A percentile compares a stretch with the other conserved stretches of the same genome.
These are phyloP conservation scores for Crithidia brevicula DNA, from an alignment of 208 protist genomes.

Conservation along the genomic window DNA sequence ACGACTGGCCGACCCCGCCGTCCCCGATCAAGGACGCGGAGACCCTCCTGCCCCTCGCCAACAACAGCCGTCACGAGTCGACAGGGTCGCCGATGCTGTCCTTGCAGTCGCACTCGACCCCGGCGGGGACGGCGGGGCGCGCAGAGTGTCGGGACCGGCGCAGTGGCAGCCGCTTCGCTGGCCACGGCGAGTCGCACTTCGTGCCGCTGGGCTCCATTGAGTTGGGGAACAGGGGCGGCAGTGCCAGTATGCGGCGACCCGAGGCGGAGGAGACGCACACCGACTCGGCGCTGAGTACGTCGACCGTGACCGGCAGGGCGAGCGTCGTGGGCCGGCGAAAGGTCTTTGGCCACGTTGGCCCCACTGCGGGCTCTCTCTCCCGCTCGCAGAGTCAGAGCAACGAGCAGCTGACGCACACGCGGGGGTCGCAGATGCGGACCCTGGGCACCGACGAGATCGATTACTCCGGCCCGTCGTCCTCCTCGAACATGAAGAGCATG, in stretches of 20 bases:
- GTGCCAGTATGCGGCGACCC: constrained; percentile 19
- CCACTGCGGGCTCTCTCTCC: constrained; percentile 17
- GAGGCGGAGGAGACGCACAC: constrained; percentile 1
- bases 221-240: constrained; percentile 8
- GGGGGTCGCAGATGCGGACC: constrained; percentile 7
- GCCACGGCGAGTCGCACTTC: constrained; percentile 22
- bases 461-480: neutral
- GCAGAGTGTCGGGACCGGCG: constrained; percentile 3
- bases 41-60: constrained; percentile 1
- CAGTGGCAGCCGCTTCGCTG: neutral
- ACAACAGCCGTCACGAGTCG: constrained; percentile 17
- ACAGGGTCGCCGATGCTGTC: constrained; percentile 15
- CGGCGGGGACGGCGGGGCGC: neutral
- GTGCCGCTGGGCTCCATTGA: constrained; percentile 21
- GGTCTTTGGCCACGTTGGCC: neutral
- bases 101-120: constrained; percentile 9
- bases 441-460: constrained; percentile 2
- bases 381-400: constrained; percentile 23
- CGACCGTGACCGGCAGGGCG: neutral
- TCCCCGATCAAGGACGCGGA: constrained; percentile 2
- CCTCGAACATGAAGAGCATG: constrained; percentile 15
- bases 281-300: neutral
- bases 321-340: neutral
- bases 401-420: constrained; percentile 5
- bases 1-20: constrained; percentile 28